Base-by-base conservation (phyloP, 176 grass and related monocot species). In the Secale cereale region DNA sequence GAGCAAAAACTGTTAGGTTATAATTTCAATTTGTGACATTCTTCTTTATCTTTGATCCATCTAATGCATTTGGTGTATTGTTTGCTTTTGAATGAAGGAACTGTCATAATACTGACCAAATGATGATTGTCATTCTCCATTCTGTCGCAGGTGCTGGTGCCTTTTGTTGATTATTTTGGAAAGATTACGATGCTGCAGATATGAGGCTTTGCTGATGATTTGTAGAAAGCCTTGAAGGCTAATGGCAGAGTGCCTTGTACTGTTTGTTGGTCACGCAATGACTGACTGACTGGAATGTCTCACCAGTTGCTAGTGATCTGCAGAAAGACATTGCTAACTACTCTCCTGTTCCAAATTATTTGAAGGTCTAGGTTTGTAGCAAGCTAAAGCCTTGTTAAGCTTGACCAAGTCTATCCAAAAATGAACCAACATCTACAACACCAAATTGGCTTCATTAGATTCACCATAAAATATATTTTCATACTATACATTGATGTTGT, bases 61-160 rank as follows among this genome's bases (percentile, higher is more conserved):
- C 6, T 32, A 35, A 35, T 36, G 48, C n/a, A 63, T 68, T 77
- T 77, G n/a, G 8, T 46, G 39, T 50, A n/a, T 62, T 50, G 15
- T 75, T 65, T 89, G 63, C 66, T 65, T 78, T 63, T 74, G 17
- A 36, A 37, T 29, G 15, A 70, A 69, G 63, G 54, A 73, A 40
- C 32, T 45, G 20, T 59, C 32, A 19, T 12, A 30, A 25, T 68
- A 22, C 15, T 35, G 50, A 48, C 2, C 11, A 77, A 43, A 35
- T 68, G 39, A 65, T 59, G 10, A 12, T 82, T 26, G 16, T 9
- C 35, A 16, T 57, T 80, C 54, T 79, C 8, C 77, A 83, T 79
- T 65, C 15, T 36, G 35, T 19, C 76, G 20, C 60, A 84, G 39
- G 30, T 16, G 32, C 19, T 22, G 26, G 25, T 56, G 69, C 68